Conservation (phyloP, 768 basidiomycete species). For the Leccinum barrowsii region DNA sequence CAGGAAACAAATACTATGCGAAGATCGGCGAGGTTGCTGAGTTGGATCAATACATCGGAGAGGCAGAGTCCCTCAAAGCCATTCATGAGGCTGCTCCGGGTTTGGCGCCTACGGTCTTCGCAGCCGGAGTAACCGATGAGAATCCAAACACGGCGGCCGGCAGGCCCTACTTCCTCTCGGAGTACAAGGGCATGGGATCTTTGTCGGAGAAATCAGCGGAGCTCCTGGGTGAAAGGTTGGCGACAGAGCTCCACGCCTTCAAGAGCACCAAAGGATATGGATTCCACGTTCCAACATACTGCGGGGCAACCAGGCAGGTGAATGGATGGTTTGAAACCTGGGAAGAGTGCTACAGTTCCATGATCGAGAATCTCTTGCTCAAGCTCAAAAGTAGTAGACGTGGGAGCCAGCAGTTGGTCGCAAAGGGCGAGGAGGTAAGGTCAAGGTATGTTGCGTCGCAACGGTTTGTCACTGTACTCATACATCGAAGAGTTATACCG, state of each 20-base stretch:
- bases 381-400: conserved; percentile 42
- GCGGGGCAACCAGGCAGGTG: conserved; percentile 63
- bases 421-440: conserved; percentile 49
- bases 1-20: conserved; percentile 56
- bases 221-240: conserved; percentile 57
- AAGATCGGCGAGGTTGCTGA: conserved; percentile 55
- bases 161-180: conserved; percentile 65
- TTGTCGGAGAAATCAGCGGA: conserved; percentile 46
- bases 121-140: conserved; percentile 37
- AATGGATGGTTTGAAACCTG: conserved; percentile 75
- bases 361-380: conserved; percentile 56
- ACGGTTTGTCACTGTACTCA: background rate
- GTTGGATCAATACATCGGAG: conserved; percentile 63
- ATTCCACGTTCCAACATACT: conserved; percentile 72
- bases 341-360: conserved; percentile 62
- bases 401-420: conserved; percentile 42
- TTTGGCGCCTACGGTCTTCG: conserved; percentile 56
- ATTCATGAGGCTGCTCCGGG: conserved; percentile 66
- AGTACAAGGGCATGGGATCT: conserved; percentile 59
- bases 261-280: conserved; percentile 59
- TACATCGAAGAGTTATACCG: conserved; percentile 60
- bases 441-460: conserved; percentile 35
- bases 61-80: conserved; percentile 63
- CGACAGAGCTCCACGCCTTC: conserved; percentile 60
- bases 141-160: conserved; percentile 32